These are phyloP conservation scores for Penicillium psychrofluorescens DNA, from an alignment of 495 filamentous ascomycete species.

Conservation along the genomic window DNA sequence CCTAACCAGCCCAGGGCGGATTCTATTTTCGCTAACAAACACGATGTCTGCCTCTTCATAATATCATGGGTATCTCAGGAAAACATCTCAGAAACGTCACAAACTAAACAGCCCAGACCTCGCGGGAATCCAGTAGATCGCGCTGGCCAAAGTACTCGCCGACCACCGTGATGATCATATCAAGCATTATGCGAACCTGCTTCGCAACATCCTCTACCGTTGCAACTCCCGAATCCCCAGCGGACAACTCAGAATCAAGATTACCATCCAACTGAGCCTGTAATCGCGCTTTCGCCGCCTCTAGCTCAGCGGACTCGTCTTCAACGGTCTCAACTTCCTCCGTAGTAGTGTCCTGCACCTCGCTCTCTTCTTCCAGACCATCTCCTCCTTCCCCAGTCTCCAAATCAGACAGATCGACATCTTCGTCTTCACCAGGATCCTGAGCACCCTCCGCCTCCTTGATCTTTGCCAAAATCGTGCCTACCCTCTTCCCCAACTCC, in stretches of 20 bases:
- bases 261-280: conserved; percentile 37
- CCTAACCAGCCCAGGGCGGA: too few relatives aligned
- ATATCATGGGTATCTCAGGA: conserved; percentile 12
- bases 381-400: conserved; percentile 22
- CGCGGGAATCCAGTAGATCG: conserved; percentile 70
- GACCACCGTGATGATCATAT: conserved; percentile 86
- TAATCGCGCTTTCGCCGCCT: conserved; percentile 52
- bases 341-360: conserved; percentile 8
- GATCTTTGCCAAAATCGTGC: conserved; percentile 34
- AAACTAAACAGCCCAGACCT: conserved; percentile 31
- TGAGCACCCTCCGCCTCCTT: conserved; percentile 28
- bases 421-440: conserved; percentile 6
- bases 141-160: conserved; percentile 88
- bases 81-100: background rate
- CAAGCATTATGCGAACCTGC: conserved; percentile 51
- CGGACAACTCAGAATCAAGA: conserved; percentile 4
- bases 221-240: background rate
- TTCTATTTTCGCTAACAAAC: too few relatives aligned
- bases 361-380: conserved; percentile 6
- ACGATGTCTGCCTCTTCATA: too few relatives aligned
- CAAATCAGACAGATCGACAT: conserved; percentile 12
- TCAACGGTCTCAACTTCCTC: background rate
- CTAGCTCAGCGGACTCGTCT: conserved; percentile 29
- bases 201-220: conserved; percentile 9
- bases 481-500: conserved; percentile 40